Base-by-base conservation (phyloP, 148 eudicot genomes). In the Fagopyrum esculentum region DNA sequence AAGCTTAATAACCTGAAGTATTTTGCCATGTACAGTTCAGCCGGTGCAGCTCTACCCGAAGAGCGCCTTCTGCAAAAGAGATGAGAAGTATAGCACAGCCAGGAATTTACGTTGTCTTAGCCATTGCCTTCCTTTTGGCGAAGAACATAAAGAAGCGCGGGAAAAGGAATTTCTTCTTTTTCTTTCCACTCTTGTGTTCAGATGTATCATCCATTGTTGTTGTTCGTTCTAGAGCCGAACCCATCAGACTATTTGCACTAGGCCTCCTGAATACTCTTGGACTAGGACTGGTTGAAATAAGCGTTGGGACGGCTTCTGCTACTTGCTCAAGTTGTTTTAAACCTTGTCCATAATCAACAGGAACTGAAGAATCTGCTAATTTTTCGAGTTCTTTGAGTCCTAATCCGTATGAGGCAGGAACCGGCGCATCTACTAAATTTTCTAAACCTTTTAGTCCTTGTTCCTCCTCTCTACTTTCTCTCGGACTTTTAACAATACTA, bases 91-190 rank as follows among this genome's bases (percentile, higher is more conserved):
- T n/a, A 47, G 56, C 71, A 45, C 5, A 75, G 13, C 54, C 17
- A 52, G 57, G 44, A 63, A 10, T 79, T 75, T 35, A 84, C 6
- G 75, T 56, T 26, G 83, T 77, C 74, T 77, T 85, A 9, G 80
- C 48, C 6, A 81, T 59, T 0, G 87, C 59, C 56, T 75, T 85
- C 75, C 75, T 80, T 76, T 80, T 78, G 12, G 77, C 30, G 26
- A 85, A 80, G 80, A 85, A 85, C 87, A 85, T 80, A 46, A 85
- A 82, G 69, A 85, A 55, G 72, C 81, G 79, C 0, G 87, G 87
- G 69, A 85, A 85, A 51, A 82, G 11, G 16, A 80, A 82, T 45
- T 72, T 75, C 74, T 77, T 76, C 80, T 85, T 85, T 56, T 76
- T 85, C 81, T 76, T 85, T 35, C 78, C 83, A 71, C 76, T 72